Evolutionary conservation across 352 stramenopile genomes (phyloP).

Genomic region (Phytophthora ohioensis): DNA sequence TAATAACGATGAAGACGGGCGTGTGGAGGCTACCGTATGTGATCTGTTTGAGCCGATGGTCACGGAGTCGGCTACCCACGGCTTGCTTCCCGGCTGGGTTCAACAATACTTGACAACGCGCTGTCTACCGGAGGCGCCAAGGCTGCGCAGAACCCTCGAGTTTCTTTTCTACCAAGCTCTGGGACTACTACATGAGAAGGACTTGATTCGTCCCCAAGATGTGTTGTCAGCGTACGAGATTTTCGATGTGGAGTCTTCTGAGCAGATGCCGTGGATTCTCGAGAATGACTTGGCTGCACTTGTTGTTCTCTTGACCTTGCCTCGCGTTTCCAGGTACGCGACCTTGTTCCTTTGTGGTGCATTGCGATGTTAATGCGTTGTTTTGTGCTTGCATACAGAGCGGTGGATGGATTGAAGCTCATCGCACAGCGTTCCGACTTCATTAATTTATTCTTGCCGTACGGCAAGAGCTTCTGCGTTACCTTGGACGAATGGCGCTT

Average conservation of each 20-base stretch:
- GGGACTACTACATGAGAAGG: slow-evolving; percentile 59
- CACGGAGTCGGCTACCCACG: slow-evolving; percentile 22
- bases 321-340: slow-evolving; percentile 61
- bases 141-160: slow-evolving; percentile 33
- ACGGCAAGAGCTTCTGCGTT: slow-evolving; percentile 72
- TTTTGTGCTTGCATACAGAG: slow-evolving; percentile 32
- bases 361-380: slow-evolving; percentile 7
- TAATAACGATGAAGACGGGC: slow-evolving; percentile 18
- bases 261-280: slow-evolving; percentile 36
- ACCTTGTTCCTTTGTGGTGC: background rate
- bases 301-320: slow-evolving; percentile 71
- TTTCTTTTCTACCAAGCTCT: slow-evolving; percentile 61
- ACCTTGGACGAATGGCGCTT: slow-evolving; percentile 82
- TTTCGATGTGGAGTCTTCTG: slow-evolving; percentile 3
- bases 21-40: slow-evolving; percentile 37
- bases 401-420: slow-evolving; percentile 67
- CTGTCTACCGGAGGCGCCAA: slow-evolving; percentile 42
- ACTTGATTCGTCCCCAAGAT: slow-evolving; percentile 49
- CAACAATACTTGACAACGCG: slow-evolving; percentile 55
- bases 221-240: slow-evolving; percentile 47
- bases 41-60: slow-evolving; percentile 42
- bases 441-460: slow-evolving; percentile 76
- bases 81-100: slow-evolving; percentile 57
- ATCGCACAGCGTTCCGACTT: slow-evolving; percentile 61
- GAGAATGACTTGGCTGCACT: slow-evolving; percentile 71